Percentiles rank a stretch among this genome's conserved stretches.
Evolutionary conservation across 805 yeast species (phyloP).

Genomic region (Cyberlindnera petersonii): DNA sequence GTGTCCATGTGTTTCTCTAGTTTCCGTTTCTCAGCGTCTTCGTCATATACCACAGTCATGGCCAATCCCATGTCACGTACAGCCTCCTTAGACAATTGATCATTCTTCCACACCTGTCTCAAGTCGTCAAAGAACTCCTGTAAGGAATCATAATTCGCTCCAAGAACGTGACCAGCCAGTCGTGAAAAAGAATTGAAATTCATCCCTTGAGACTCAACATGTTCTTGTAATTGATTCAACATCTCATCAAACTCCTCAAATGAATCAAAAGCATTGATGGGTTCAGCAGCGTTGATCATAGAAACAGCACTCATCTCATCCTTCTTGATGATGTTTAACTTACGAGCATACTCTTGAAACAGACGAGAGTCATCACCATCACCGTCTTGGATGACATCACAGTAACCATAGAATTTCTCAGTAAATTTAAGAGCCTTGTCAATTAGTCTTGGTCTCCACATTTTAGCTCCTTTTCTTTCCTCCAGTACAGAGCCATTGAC

Average conservation of each 20-base stretch:
- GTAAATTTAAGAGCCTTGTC: background rate
- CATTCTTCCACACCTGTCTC: slow-evolving; percentile 11
- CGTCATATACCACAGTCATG: slow-evolving; percentile 11
- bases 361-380: slow-evolving; percentile 8
- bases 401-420: background rate
- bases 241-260: slow-evolving; percentile 37
- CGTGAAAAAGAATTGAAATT: slow-evolving; percentile 1
- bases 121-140: slow-evolving; percentile 6
- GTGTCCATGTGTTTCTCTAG: background rate
- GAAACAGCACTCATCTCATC: slow-evolving; percentile 5
- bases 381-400: background rate
- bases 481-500: too few relatives aligned
- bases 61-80: slow-evolving; percentile 17
- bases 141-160: slow-evolving; percentile 3
- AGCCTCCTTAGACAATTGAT: slow-evolving; percentile 9
- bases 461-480: too few relatives aligned
- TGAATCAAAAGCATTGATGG: slow-evolving; percentile 25
- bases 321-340: slow-evolving; percentile 7
- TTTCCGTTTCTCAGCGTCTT: slow-evolving; percentile 7
- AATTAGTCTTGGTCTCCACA: too few relatives aligned
- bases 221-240: slow-evolving; percentile 33
- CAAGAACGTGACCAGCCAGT: background rate
- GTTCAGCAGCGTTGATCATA: slow-evolving; percentile 24
- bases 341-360: slow-evolving; percentile 19
- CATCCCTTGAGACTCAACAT: slow-evolving; percentile 28